Evolutionary conservation across 1,284 basidiomycete genomes (phyloP).

Genomic region (Malassezia globosa): DNA sequence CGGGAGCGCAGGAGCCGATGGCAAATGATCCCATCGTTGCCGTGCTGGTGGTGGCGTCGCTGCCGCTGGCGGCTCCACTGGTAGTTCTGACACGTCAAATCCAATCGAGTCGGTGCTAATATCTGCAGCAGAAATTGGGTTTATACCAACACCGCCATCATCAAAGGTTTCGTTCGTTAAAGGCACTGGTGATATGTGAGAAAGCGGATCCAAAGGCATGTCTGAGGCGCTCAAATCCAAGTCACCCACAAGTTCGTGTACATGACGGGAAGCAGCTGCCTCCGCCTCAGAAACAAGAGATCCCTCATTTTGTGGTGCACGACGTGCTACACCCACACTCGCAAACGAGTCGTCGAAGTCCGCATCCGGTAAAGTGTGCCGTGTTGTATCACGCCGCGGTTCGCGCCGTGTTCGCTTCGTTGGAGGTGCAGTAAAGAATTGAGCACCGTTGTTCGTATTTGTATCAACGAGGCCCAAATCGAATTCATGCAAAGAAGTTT

Average conservation of each 20-base stretch:
- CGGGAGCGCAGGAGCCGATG: neutral
- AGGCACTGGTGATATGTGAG: too few relatives aligned
- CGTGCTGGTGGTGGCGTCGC: slow-evolving; percentile 1
- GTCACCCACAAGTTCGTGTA: slow-evolving; percentile 22
- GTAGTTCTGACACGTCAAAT: neutral
- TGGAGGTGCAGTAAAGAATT: neutral
- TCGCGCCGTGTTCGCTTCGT: slow-evolving; percentile 28
- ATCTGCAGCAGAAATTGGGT: too few relatives aligned
- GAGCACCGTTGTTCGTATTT: slow-evolving; percentile 41
- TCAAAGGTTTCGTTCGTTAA: too few relatives aligned
- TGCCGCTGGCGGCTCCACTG: slow-evolving; percentile 19
- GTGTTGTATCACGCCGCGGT: slow-evolving; percentile 3
- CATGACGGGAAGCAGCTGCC: slow-evolving; percentile 5
- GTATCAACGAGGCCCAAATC: slow-evolving; percentile 49
- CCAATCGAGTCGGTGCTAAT: neutral
- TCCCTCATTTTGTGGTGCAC: slow-evolving; percentile 18
- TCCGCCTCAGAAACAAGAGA: neutral
- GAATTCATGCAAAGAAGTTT: slow-evolving; percentile 30
- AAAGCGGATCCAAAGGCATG: slow-evolving; percentile 7
- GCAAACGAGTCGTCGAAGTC: slow-evolving; percentile 47
- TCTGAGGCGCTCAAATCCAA: slow-evolving; percentile 17
- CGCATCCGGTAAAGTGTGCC: neutral
- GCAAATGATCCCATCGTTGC: too few relatives aligned
- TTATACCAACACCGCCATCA: neutral
- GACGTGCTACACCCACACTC: slow-evolving; percentile 39